Conservation (phyloP, 1,284 basidiomycete species). For the Leucoagaricus sp. region DNA sequence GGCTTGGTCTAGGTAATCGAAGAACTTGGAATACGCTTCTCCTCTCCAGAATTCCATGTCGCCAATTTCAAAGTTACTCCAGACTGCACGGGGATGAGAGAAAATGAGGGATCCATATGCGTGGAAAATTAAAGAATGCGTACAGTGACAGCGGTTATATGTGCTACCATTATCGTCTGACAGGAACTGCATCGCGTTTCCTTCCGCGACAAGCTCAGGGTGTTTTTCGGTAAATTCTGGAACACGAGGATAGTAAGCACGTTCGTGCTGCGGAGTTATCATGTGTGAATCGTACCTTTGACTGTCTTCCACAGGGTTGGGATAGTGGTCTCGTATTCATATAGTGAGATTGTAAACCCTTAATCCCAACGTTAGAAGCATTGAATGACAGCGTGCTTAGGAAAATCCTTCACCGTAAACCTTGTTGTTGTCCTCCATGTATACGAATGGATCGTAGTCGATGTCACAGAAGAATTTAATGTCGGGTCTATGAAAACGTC, state of each 20-base stretch:
- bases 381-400: neutral
- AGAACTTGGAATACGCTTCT: slow-evolving; percentile 84
- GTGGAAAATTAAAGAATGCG: slow-evolving; percentile 30
- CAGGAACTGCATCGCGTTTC: slow-evolving; percentile 83
- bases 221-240: slow-evolving; percentile 77
- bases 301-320: slow-evolving; percentile 83
- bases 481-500: slow-evolving; percentile 62
- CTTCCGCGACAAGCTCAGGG: slow-evolving; percentile 63
- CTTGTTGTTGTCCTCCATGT: slow-evolving; percentile 78
- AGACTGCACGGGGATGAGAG: slow-evolving; percentile 49
- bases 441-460: slow-evolving; percentile 78
- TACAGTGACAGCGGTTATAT: slow-evolving; percentile 89
- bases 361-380: neutral
- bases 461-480: slow-evolving; percentile 81
- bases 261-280: neutral
- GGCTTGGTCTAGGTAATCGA: slow-evolving; percentile 78
- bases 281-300: slow-evolving; percentile 46
- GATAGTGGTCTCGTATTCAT: slow-evolving; percentile 86
- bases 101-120: neutral
- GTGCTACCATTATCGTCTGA: slow-evolving; percentile 79
- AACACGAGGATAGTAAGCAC: slow-evolving; percentile 13
- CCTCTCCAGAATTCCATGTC: slow-evolving; percentile 82
- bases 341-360: slow-evolving; percentile 86
- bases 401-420: slow-evolving; percentile 65
- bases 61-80: slow-evolving; percentile 92